These are phyloP conservation scores for Pseudevernia furfuracea DNA, from an alignment of 495 filamentous ascomycete species.

Conservation along the genomic window DNA sequence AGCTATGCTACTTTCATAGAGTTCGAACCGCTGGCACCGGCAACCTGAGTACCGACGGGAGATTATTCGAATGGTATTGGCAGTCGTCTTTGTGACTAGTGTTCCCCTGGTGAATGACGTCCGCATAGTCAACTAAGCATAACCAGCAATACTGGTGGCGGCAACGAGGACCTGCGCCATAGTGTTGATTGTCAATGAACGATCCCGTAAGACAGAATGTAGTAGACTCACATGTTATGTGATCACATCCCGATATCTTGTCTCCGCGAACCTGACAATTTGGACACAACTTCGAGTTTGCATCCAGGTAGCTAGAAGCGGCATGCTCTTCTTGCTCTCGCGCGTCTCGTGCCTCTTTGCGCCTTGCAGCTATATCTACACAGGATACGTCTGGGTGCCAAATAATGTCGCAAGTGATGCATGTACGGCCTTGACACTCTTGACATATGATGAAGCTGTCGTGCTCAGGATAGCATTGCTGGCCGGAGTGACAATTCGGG, in stretches of 20 bases:
- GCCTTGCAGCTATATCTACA: constrained; percentile 8
- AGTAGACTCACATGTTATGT: constrained; percentile 10
- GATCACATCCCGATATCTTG: constrained; percentile 15
- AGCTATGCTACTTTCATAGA: no score
- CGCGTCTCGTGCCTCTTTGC: neutral
- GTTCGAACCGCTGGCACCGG: no score
- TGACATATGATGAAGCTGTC: constrained; percentile 16
- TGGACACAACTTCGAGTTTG: constrained; percentile 11
- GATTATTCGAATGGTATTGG: neutral
- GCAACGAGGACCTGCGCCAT: constrained; percentile 9
- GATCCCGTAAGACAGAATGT: neutral
- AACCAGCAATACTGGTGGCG: constrained; percentile 15
- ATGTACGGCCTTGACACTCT: constrained; percentile 9
- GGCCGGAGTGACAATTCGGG: constrained; percentile 14
- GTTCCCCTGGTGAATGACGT: neutral
- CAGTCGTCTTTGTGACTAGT: constrained; percentile 2
- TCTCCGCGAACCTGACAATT: constrained; percentile 2
- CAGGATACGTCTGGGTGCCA: constrained; percentile 12
- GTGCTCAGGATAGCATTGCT: constrained; percentile 5
- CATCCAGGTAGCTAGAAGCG: constrained; percentile 9
- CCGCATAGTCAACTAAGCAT: constrained; percentile 8
- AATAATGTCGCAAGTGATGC: constrained; percentile 8
- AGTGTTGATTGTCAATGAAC: neutral
- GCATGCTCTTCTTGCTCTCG: no score
- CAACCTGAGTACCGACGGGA: neutral